A percentile compares a stretch with the other conserved stretches of the same genome.
phyloP scores from a whole-genome alignment of 257 asterid species.

The Verbena officinalis region DNA sequence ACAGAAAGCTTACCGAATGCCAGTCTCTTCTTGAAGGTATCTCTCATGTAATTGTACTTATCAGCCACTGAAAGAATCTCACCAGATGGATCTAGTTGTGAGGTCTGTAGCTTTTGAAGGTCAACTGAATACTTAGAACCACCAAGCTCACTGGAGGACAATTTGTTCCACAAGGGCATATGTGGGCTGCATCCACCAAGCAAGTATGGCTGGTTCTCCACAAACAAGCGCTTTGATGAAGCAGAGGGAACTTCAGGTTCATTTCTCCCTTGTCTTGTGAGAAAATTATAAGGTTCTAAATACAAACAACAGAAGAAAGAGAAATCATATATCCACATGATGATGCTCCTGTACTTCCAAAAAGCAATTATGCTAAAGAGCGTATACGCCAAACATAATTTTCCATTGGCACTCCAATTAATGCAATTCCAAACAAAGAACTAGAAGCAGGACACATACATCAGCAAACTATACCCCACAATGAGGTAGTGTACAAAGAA shows the following conservation, averaged over 20 bases:
- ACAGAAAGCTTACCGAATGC: slow-evolving; percentile 67
- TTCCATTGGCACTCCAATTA: slow-evolving; percentile 1
- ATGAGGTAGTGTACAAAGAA: slow-evolving; percentile 4
- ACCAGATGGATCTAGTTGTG: slow-evolving; percentile 60
- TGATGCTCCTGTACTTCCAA: slow-evolving; percentile 14
- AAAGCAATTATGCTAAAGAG: slow-evolving; percentile 12
- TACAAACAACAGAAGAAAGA: slow-evolving; percentile 31
- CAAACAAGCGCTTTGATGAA: slow-evolving; percentile 75
- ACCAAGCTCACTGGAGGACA: slow-evolving; percentile 44
- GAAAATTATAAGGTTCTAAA: slow-evolving; percentile 68
- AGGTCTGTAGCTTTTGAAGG: slow-evolving; percentile 59
- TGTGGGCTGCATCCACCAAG: slow-evolving; percentile 87
- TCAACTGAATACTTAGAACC: slow-evolving; percentile 53
- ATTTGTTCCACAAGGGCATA: slow-evolving; percentile 50
- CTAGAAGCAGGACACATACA: slow-evolving; percentile 4
- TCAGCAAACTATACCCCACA: slow-evolving; percentile 15
- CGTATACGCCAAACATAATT: background rate
- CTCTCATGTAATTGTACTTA: slow-evolving; percentile 82
- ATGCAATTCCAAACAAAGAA: slow-evolving; percentile 13
- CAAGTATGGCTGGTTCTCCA: slow-evolving; percentile 87
- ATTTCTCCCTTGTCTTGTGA: slow-evolving; percentile 69
- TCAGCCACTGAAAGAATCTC: slow-evolving; percentile 81
- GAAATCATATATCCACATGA: slow-evolving; percentile 38
- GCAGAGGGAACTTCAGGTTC: slow-evolving; percentile 84
- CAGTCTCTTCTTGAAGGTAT: slow-evolving; percentile 74